Conservation (phyloP, 2,329 filamentous ascomycete genomes). For the Xylaria sp. region DNA sequence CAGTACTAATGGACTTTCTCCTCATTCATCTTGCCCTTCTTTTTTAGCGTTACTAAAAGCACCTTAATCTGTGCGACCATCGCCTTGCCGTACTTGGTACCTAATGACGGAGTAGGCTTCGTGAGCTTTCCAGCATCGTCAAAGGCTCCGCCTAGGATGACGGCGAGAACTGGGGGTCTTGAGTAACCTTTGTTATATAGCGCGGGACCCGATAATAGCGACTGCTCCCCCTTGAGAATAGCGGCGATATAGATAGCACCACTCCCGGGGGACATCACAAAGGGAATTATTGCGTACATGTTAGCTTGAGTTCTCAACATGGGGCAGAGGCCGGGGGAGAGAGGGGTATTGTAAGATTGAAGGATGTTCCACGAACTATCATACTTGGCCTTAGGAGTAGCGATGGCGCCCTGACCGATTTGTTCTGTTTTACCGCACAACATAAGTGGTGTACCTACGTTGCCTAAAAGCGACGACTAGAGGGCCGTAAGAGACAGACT, state of each 20-base stretch:
- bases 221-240: conserved; percentile 34
- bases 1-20: conserved; percentile 7
- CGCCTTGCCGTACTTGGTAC: conserved; percentile 42
- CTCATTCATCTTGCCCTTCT: conserved; percentile 27
- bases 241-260: conserved; percentile 35
- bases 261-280: conserved; percentile 37
- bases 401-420: conserved; percentile 37
- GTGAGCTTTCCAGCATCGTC: conserved; percentile 38
- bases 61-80: conserved; percentile 38
- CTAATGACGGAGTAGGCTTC: conserved; percentile 40
- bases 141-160: conserved; percentile 41
- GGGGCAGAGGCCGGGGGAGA: too few relatives aligned
- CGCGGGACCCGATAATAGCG: conserved; percentile 26
- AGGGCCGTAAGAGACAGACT: neutral
- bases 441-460: conserved; percentile 38
- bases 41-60: conserved; percentile 25
- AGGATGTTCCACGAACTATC: conserved; percentile 37
- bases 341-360: neutral
- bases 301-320: neutral
- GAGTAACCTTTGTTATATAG: conserved; percentile 41
- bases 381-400: conserved; percentile 41
- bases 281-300: conserved; percentile 39
- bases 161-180: conserved; percentile 28
- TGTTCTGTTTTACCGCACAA: conserved; percentile 41
- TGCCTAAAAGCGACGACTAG: neutral